Evolutionary conservation across 768 basidiomycete genomes (phyloP), one percentile per base, ranked within the genome.

Genomic region (Cystofilobasidium bisporidii): DNA sequence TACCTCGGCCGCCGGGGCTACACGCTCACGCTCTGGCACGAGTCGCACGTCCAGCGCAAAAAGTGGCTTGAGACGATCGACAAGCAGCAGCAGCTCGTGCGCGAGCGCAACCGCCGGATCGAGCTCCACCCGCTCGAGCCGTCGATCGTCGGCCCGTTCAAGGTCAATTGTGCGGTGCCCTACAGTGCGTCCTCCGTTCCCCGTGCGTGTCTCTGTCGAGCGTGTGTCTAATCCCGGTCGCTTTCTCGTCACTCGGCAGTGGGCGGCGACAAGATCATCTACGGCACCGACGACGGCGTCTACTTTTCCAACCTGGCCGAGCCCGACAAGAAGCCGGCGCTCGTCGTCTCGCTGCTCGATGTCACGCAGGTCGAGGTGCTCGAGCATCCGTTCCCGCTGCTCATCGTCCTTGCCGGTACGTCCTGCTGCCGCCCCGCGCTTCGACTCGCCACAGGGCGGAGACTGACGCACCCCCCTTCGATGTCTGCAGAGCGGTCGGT

Each of bases 321-420:
- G 28, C 74, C 77, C 62, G 72, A 69, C 55, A 71, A 72, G 64
- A 70, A 72, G 4, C 96, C 94, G 0, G 81, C 90, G 32, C 91
- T 92, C 77, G 91, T 99, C 33, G 81, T 99, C 67, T 87, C 87
- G 17, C 78, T 97, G 30, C 80, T 87, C 50, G 91, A 94, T 71
- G 94, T 99, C 20, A 83, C 87, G 0, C 96, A 99, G 79, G 87
- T 99, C 11, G 96, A 98, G 72, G 87, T 99, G 11, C 81, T 99
- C 65, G 94, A 98, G 77, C 91, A 96, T 66, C 53, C 53, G 18
- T 96, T 93, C 74, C 88, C 93, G 73, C 82, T 98, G 3, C 81
- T 99, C 68, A 88, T 99, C 67, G 94, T 98, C n/a, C 83, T 99
- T n/a, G 91, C 96, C n/a, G 91, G 91, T 88, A 66, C 43, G 81